A percentile compares a stretch with the other conserved stretches of the same genome.
Evolutionary conservation across 768 basidiomycete species (phyloP).

Genomic region (Pholiota conissans): DNA sequence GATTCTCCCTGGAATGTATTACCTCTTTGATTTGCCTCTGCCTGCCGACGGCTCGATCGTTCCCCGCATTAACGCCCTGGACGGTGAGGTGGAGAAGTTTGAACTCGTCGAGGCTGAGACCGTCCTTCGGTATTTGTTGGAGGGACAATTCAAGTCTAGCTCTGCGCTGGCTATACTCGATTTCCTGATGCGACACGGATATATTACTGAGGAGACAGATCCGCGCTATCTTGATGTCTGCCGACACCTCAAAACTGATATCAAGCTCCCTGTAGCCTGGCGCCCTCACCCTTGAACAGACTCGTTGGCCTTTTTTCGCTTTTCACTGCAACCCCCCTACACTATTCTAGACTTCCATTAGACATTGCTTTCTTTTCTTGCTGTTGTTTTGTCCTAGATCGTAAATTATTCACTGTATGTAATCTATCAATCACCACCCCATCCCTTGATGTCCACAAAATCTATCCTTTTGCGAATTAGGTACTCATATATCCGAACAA

Average conservation of each 20-base stretch:
- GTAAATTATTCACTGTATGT: conserved; percentile 5
- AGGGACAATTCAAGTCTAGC: conserved; percentile 39
- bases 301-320: neutral
- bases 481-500: neutral
- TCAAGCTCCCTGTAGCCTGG: conserved; percentile 28
- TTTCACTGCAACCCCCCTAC: neutral
- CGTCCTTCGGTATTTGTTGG: conserved; percentile 32
- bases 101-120: conserved; percentile 33
- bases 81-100: conserved; percentile 45
- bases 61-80: conserved; percentile 35
- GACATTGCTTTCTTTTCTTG: neutral
- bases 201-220: conserved; percentile 31
- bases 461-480: neutral
- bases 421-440: neutral
- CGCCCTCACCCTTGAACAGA: conserved; percentile 11
- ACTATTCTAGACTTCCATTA: neutral
- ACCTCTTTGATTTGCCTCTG: conserved; percentile 42
- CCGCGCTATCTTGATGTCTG: conserved; percentile 31
- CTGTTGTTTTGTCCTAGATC: neutral
- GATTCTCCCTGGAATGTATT: conserved; percentile 46
- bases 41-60: conserved; percentile 30
- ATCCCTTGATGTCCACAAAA: neutral
- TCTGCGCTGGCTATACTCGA: conserved; percentile 43
- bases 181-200: conserved; percentile 39
- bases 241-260: conserved; percentile 24